These are phyloP conservation scores for Hysterangium stoloniferum DNA, from an alignment of 768 basidiomycete species.

Conservation along the genomic window DNA sequence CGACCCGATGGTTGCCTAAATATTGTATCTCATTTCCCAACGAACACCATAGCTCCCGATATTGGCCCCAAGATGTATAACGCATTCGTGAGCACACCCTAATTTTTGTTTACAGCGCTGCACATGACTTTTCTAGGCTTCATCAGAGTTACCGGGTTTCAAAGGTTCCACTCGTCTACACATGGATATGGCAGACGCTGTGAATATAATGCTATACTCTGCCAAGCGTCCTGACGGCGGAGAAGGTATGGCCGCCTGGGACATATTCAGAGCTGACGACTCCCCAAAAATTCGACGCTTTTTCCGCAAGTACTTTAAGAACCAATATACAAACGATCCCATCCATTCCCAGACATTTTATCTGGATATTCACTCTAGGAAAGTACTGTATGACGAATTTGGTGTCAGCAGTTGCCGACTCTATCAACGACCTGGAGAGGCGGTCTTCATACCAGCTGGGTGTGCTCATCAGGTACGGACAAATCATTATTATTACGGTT, in stretches of 20 bases:
- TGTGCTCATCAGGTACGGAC: slow-evolving; percentile 76
- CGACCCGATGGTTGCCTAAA: slow-evolving; percentile 85
- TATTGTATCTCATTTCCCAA: slow-evolving; percentile 82
- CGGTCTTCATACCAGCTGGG: slow-evolving; percentile 92
- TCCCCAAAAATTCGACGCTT: slow-evolving; percentile 71
- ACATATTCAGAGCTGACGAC: slow-evolving; percentile 78
- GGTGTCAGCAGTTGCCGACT: slow-evolving; percentile 76
- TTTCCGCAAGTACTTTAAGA: slow-evolving; percentile 53
- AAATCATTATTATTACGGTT: slow-evolving; percentile 1
- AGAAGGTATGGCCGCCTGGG: slow-evolving; percentile 85
- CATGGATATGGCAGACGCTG: slow-evolving; percentile 91
- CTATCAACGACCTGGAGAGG: slow-evolving; percentile 88
- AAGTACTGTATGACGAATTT: slow-evolving; percentile 54
- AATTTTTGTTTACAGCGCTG: neutral
- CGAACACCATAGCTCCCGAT: slow-evolving; percentile 71
- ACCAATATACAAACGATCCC: slow-evolving; percentile 58
- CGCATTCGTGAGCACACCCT: slow-evolving; percentile 41
- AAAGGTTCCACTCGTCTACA: slow-evolving; percentile 85
- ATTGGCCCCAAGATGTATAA: slow-evolving; percentile 95
- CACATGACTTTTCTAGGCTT: slow-evolving; percentile 32
- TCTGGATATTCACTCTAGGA: slow-evolving; percentile 60
- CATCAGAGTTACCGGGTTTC: slow-evolving; percentile 54
- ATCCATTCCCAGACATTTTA: slow-evolving; percentile 90
- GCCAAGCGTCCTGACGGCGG: slow-evolving; percentile 45
- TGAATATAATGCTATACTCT: slow-evolving; percentile 86